Conservation (phyloP, 495 filamentous ascomycete species). For the Xylona heveae region DNA sequence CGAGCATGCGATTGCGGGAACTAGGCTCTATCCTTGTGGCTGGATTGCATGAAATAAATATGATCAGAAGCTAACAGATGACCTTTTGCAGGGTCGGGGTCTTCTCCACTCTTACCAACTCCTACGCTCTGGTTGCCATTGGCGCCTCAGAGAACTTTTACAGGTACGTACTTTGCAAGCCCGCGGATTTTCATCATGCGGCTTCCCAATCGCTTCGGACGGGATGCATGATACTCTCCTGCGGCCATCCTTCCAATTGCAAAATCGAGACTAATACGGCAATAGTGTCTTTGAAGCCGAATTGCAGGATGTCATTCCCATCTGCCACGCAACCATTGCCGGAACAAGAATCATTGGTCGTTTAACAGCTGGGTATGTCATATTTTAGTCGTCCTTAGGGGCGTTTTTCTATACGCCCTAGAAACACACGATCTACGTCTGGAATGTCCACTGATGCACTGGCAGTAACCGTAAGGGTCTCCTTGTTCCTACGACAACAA, state of each 20-base stretch:
- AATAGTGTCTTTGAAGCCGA: slow-evolving; percentile 83
- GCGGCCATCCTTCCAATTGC: too few relatives aligned
- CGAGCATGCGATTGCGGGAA: too few relatives aligned
- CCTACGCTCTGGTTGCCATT: slow-evolving; percentile 78
- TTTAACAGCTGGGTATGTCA: slow-evolving; percentile 72
- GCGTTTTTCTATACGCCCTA: too few relatives aligned
- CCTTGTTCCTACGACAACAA: slow-evolving; percentile 84
- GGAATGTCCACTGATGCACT: slow-evolving; percentile 2
- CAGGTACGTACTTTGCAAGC: slow-evolving; percentile 24
- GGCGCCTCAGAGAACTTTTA: slow-evolving; percentile 98
- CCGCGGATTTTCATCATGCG: slow-evolving; percentile 1
- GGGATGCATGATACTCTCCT: too few relatives aligned
- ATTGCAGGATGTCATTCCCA: slow-evolving; percentile 90
- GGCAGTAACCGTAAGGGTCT: slow-evolving; percentile 83
- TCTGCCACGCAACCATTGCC: slow-evolving; percentile 93
- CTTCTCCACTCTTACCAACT: slow-evolving; percentile 88
- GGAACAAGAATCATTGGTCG: slow-evolving; percentile 90
- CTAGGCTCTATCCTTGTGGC: not conserved
- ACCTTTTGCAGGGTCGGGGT: slow-evolving; percentile 62
- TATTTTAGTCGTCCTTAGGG: not conserved
- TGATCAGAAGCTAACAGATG: slow-evolving; percentile 8
- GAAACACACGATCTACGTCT: too few relatives aligned
- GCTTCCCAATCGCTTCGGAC: slow-evolving; percentile 3
- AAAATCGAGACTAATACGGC: slow-evolving; percentile 1
- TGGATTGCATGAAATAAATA: slow-evolving; percentile 8